Evolutionary conservation across 352 stramenopile species (phyloP).

Genomic region (Peronospora tabacina): DNA sequence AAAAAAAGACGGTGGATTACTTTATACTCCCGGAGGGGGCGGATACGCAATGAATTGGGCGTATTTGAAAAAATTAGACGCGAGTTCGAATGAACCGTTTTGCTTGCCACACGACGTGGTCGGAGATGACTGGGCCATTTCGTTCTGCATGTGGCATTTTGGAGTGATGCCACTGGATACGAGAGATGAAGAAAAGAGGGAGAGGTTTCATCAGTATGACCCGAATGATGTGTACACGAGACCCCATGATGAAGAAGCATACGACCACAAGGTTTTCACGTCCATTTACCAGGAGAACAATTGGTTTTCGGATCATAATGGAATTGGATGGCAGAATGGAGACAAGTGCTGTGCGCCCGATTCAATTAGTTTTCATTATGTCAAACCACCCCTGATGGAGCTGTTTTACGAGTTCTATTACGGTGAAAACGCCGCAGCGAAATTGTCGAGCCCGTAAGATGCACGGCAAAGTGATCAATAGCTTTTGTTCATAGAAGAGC

Average conservation of each 20-base stretch:
- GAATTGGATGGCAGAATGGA: slow-evolving; percentile 75
- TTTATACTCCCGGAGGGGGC: slow-evolving; percentile 74
- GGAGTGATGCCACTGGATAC: slow-evolving; percentile 62
- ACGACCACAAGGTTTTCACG: slow-evolving; percentile 60
- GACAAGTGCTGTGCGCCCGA: slow-evolving; percentile 69
- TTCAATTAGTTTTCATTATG: slow-evolving; percentile 80
- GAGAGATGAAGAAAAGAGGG: slow-evolving; percentile 52
- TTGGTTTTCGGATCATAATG: slow-evolving; percentile 81
- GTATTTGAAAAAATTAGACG: slow-evolving; percentile 62
- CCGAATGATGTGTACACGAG: slow-evolving; percentile 62
- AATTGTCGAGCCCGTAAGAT: not conserved
- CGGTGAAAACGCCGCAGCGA: slow-evolving; percentile 1
- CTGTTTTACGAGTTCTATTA: slow-evolving; percentile 83
- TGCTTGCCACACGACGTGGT: slow-evolving; percentile 66
- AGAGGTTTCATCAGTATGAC: slow-evolving; percentile 84
- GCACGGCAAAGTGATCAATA: no score
- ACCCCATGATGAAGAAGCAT: slow-evolving; percentile 56
- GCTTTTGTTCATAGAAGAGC: no score
- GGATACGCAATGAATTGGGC: slow-evolving; percentile 83
- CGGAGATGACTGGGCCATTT: slow-evolving; percentile 82
- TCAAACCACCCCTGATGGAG: slow-evolving; percentile 81
- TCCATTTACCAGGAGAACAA: slow-evolving; percentile 85
- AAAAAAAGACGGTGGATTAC: slow-evolving; percentile 44
- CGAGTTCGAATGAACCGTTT: slow-evolving; percentile 60
- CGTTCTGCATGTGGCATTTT: slow-evolving; percentile 79